Evolutionary conservation across 202 grass and related monocot genomes (phyloP).

Genomic region (Eragrostis tef): DNA sequence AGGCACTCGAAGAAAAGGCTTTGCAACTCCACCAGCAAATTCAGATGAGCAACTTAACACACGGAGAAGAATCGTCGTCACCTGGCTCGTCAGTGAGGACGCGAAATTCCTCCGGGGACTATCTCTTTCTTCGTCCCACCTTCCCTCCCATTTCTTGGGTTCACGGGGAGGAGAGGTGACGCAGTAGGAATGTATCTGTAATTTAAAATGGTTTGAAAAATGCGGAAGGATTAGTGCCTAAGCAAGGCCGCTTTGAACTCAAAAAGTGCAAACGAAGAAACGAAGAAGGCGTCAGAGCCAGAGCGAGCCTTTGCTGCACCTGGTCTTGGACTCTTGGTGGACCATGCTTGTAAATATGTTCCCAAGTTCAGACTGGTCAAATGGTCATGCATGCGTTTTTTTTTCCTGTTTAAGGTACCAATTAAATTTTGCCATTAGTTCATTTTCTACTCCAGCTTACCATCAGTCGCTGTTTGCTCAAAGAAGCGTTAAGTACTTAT

Average conservation of each 20-base stretch:
- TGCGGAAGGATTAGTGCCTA: slow-evolving; percentile 1
- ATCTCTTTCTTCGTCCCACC: too few relatives aligned
- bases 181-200: not conserved
- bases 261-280: not conserved
- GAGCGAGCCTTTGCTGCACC: too few relatives aligned
- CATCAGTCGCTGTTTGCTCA: too few relatives aligned
- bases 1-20: not conserved
- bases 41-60: slow-evolving; percentile 26
- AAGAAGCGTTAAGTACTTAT: not conserved
- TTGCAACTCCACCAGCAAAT: not conserved
- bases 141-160: not conserved
- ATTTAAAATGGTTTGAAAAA: slow-evolving; percentile 36
- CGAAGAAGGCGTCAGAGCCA: too few relatives aligned
- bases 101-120: not conserved
- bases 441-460: not conserved
- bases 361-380: not conserved
- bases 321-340: too few relatives aligned
- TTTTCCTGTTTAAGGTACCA: not conserved
- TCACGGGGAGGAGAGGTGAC: not conserved
- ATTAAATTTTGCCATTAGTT: not conserved
- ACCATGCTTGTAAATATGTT: too few relatives aligned
- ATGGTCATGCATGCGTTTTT: not conserved
- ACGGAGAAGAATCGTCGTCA: slow-evolving; percentile 12
- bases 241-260: slow-evolving; percentile 36
- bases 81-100: slow-evolving; percentile 41